phyloP scores from a whole-genome alignment of 495 filamentous ascomycete species.

The Hyaloscypha hepaticicola region DNA sequence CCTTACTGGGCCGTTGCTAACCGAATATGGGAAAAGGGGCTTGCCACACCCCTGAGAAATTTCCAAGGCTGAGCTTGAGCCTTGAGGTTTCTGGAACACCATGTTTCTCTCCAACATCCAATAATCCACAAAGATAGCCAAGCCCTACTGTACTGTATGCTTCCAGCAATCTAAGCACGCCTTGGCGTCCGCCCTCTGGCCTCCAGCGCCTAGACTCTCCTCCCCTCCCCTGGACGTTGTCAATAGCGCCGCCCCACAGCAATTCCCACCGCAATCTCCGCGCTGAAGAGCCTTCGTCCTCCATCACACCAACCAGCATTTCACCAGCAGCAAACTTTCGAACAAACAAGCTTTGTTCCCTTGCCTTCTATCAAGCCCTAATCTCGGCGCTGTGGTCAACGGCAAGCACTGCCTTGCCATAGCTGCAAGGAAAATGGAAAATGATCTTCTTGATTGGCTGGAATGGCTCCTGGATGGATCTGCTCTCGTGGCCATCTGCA shows the following conservation, averaged over 20 bases:
- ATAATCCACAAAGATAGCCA: too few relatives aligned
- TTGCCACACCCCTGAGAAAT: background rate
- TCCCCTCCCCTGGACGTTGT: background rate
- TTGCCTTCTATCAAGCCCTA: conserved; percentile 5
- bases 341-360: conserved; percentile 8
- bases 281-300: background rate
- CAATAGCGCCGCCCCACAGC: background rate
- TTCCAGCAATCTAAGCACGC: background rate
- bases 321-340: too few relatives aligned
- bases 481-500: too few relatives aligned
- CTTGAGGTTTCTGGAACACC: background rate
- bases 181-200: background rate
- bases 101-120: background rate
- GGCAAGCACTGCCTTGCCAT: background rate
- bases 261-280: conserved; percentile 13
- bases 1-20: background rate
- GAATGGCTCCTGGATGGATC: background rate
- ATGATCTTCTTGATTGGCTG: background rate
- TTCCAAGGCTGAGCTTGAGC: background rate
- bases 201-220: conserved; percentile 1
- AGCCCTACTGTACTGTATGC: too few relatives aligned
- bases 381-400: conserved; percentile 11
- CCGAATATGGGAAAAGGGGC: background rate
- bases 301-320: conserved; percentile 4
- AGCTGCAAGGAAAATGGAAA: background rate